Base-by-base conservation (phyloP, 1,139 yeast species). In the Taphrina flavorubra region DNA sequence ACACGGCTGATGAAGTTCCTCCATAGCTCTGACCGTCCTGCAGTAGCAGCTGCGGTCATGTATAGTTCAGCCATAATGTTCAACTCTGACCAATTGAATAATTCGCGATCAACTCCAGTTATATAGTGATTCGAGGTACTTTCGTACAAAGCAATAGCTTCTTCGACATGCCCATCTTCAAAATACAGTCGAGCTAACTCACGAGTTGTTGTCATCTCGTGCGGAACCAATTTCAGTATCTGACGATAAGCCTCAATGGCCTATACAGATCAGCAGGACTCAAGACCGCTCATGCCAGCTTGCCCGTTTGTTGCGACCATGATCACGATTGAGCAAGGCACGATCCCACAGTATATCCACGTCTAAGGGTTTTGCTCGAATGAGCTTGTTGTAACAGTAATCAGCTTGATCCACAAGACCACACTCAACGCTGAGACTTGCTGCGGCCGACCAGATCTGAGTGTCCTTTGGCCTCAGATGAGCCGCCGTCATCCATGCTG, bases 81-180 rank as follows among this genome's bases (percentile, higher is more conserved):
- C 65, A 94, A 81, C 73, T 91, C 94, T 0, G 96, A 88, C 96
- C 97, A 92, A 57, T 87, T 91, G 77, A 94, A 92, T 1, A 39
- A 18, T 2, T 44, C 40, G 13, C 67, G 61, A 76, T 73, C 0
- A 76, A 77, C 39, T 74, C 73, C 73, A 81, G 74, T 68, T 49
- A 60, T 68, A 68, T 73, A 88, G 88, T 65, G 82, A 82, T 64
- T 87, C 88, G 71, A 88, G 83, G 11, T 89, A 83, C 63, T 84
- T 79, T 86, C 83, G 77, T 92, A 94, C 75, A 92, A 82, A 40
- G 85, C 85, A 34, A 92, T 87, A 0, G 97, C 97, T 75, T 92
- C 97, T 70, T 85, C 85, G 57, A 87, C 81, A 74, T 96, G 83
- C 70, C 87, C 88, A 73, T 90, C 88, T 65, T 87, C 88, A 63